Conservation (phyloP, 2,329 filamentous ascomycete species). For the Ascochyta viciae-villosae region DNA sequence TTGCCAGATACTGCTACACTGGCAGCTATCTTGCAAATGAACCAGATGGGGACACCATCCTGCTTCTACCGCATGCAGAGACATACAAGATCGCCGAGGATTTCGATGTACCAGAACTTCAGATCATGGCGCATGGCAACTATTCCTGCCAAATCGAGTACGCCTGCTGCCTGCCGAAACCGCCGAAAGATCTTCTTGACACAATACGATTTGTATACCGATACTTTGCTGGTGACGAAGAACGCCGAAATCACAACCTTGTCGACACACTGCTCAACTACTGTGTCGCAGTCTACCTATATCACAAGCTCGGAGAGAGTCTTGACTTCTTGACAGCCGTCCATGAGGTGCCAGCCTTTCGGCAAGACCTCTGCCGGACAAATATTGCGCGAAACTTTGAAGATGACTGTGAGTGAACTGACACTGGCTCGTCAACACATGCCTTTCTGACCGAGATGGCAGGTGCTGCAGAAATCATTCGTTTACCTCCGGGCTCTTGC, state of each 20-base stretch:
- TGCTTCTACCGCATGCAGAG: constrained; percentile 51
- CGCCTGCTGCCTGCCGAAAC: constrained; percentile 46
- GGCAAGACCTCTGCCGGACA: constrained; percentile 50
- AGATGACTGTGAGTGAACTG: constrained; percentile 49
- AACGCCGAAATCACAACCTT: constrained; percentile 36
- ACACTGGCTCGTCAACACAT: neutral
- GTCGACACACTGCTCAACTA: constrained; percentile 53
- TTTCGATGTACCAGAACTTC: constrained; percentile 51
- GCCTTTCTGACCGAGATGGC: neutral
- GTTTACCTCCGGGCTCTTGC: neutral
- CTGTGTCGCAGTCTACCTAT: constrained; percentile 49
- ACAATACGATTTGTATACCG: constrained; percentile 49
- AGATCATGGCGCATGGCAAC: constrained; percentile 49
- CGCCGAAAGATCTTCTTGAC: constrained; percentile 50
- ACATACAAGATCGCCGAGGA: constrained; percentile 51
- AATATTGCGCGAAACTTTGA: constrained; percentile 49
- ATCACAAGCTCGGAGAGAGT: constrained; percentile 47
- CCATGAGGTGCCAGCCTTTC: constrained; percentile 48
- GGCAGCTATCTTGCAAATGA: constrained; percentile 45
- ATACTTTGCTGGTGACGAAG: constrained; percentile 32
- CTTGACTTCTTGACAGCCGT: constrained; percentile 48
- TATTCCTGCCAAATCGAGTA: constrained; percentile 50
- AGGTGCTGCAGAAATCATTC: constrained; percentile 17
- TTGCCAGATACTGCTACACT: constrained; percentile 54
- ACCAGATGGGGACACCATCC: constrained; percentile 29